Conservation (phyloP, 371 early-diverging fungal genomes). For the Gilbertella persicaria region DNA sequence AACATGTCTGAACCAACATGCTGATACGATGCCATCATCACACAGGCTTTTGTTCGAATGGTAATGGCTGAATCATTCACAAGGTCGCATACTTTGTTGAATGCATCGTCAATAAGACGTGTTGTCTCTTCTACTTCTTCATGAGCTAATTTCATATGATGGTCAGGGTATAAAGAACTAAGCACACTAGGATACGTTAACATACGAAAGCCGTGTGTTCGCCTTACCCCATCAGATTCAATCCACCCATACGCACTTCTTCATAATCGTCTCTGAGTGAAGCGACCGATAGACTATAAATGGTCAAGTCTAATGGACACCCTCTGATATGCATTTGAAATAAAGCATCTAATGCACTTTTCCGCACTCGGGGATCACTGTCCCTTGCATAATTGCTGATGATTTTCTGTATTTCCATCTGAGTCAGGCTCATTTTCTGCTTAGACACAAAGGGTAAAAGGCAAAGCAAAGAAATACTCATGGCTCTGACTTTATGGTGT, state of each 20-base stretch:
- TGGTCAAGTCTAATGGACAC: constrained; percentile 45
- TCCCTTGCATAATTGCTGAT: constrained; percentile 57
- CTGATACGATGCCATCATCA: constrained; percentile 64
- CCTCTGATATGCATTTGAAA: constrained; percentile 55
- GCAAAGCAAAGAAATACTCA: constrained; percentile 47
- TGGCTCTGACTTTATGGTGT: constrained; percentile 55
- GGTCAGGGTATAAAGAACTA: constrained; percentile 53
- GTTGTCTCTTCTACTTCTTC: constrained; percentile 51
- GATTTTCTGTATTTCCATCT: constrained; percentile 46
- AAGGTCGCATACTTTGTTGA: constrained; percentile 75
- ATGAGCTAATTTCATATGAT: constrained; percentile 45
- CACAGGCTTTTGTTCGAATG: constrained; percentile 71
- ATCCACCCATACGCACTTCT: constrained; percentile 68
- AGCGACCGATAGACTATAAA: constrained; percentile 62
- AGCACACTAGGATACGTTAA: constrained; percentile 18
- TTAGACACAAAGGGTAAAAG: constrained; percentile 39
- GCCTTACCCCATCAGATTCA: constrained; percentile 66
- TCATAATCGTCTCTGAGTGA: constrained; percentile 69
- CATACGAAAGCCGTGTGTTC: neutral
- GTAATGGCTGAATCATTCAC: constrained; percentile 71
- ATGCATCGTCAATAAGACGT: constrained; percentile 76
- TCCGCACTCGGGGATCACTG: constrained; percentile 57
- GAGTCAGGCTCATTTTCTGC: constrained; percentile 15
- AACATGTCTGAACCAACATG: constrained; percentile 60
- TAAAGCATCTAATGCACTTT: constrained; percentile 56